phyloP scores from a whole-genome alignment of 1,284 basidiomycete species.

The Rhodotorula sp. region DNA sequence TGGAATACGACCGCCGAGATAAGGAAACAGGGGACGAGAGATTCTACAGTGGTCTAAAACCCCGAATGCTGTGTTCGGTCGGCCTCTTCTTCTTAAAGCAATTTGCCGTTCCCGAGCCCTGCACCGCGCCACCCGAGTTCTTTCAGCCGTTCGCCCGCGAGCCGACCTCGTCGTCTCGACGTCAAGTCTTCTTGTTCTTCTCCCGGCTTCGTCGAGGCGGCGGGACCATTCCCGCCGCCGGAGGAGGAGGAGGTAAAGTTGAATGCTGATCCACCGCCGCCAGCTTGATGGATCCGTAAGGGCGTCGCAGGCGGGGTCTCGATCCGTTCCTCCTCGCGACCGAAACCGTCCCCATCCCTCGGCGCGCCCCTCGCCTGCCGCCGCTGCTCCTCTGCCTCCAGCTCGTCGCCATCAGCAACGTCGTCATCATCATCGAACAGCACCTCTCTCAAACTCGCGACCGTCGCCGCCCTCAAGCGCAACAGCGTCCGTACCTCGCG shows the following conservation, averaged over 20 bases:
- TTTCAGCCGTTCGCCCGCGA: conserved; percentile 4
- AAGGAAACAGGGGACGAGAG: neutral
- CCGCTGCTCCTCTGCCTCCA: neutral
- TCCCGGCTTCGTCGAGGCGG: neutral
- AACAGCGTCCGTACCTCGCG: conserved; percentile 13
- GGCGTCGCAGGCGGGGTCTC: neutral
- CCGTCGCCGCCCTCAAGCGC: conserved; percentile 14
- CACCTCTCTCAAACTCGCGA: conserved; percentile 8
- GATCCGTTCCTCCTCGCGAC: conserved; percentile 2
- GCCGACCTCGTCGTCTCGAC: no score
- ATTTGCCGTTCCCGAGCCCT: neutral
- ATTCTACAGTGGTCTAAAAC: no score
- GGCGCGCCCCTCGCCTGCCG: neutral
- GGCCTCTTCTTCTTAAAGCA: neutral
- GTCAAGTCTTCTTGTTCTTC: neutral
- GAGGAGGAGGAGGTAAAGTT: neutral
- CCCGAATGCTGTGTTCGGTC: neutral
- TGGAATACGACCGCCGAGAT: neutral
- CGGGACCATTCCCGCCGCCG: neutral
- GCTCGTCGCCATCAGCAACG: neutral
- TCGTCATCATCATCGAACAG: conserved; percentile 10
- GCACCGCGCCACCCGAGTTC: conserved; percentile 8
- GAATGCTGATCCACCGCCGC: neutral
- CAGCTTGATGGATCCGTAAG: no score
- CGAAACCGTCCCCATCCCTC: neutral